A percentile compares a stretch with the other conserved stretches of the same genome.
phyloP scores from a whole-genome alignment of 805 yeast genomes.

The Kuraishia piskuri region DNA sequence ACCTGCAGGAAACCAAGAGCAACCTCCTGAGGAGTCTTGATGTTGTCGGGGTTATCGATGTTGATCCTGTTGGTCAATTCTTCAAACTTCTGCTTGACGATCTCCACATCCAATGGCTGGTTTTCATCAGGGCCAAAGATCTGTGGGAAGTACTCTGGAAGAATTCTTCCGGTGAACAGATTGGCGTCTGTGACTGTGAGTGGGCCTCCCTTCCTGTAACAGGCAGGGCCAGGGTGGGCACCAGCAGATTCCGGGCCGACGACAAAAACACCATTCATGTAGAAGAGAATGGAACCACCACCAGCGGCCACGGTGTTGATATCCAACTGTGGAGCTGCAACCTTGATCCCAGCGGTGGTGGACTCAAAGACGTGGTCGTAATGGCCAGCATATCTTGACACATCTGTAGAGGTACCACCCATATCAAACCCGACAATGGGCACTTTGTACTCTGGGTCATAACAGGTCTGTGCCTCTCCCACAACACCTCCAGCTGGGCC shows the following conservation, averaged over 20 bases:
- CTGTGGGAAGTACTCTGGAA: constrained; percentile 70
- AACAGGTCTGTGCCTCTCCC: constrained; percentile 84
- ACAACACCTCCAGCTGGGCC: constrained; percentile 99
- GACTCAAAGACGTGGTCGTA: constrained; percentile 79
- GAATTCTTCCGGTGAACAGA: constrained; percentile 58
- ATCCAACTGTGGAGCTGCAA: constrained; percentile 79
- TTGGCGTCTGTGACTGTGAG: constrained; percentile 84
- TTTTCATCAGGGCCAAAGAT: constrained; percentile 79
- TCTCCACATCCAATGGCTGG: constrained; percentile 53
- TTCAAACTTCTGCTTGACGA: constrained; percentile 39
- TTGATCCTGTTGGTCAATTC: constrained; percentile 52
- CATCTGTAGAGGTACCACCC: constrained; percentile 92
- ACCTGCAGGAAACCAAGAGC: constrained; percentile 78
- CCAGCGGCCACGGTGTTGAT: constrained; percentile 83
- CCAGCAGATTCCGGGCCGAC: constrained; percentile 88
- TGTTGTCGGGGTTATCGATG: constrained; percentile 30
- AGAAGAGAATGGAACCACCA: constrained; percentile 63
- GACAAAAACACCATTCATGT: constrained; percentile 63
- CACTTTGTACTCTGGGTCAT: constrained; percentile 37
- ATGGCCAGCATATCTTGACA: constrained; percentile 57
- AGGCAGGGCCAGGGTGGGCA: constrained; percentile 87
- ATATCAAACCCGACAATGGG: constrained; percentile 80
- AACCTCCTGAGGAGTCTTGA: constrained; percentile 52
- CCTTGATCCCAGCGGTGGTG: constrained; percentile 74
- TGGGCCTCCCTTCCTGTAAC: constrained; percentile 80